These are phyloP conservation scores for Chlamydomonas sphaeroides DNA, from an alignment of 139 green algal species.

Conservation along the genomic window DNA sequence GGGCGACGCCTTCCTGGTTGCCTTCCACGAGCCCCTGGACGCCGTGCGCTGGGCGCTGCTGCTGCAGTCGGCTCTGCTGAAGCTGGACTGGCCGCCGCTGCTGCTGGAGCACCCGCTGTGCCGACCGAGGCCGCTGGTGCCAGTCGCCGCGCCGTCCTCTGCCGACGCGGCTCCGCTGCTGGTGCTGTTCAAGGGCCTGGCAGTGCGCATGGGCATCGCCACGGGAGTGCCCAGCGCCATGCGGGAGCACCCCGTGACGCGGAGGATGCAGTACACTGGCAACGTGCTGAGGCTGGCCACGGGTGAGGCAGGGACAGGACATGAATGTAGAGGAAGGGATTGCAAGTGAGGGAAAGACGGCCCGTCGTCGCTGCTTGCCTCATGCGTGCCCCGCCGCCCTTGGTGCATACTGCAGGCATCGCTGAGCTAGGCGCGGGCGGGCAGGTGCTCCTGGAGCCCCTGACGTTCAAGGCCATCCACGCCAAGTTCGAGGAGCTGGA, in stretches of 20 bases:
- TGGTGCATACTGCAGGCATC: too few relatives aligned
- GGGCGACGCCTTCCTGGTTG: conserved; percentile 4
- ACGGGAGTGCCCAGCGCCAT: conserved; percentile 10
- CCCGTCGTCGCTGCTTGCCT: too few relatives aligned
- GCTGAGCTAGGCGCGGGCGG: conserved; percentile 5
- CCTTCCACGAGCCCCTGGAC: conserved; percentile 6
- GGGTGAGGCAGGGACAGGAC: too few relatives aligned
- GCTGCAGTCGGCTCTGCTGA: not conserved
- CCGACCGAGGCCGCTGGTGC: conserved; percentile 17
- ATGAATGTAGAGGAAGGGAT: too few relatives aligned
- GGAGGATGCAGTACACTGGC: conserved; percentile 36
- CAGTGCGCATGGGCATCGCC: conserved; percentile 20
- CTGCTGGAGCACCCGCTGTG: conserved; percentile 18
- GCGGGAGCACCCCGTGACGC: conserved; percentile 30
- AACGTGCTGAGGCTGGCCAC: conserved; percentile 22
- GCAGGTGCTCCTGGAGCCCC: conserved; percentile 27
- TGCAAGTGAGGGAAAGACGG: too few relatives aligned
- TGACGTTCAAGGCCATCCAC: conserved; percentile 37
- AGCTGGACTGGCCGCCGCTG: not conserved
- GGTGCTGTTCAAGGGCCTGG: conserved; percentile 30
- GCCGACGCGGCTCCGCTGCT: conserved; percentile 5
- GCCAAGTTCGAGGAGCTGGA: conserved; percentile 26
- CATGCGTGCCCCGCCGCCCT: too few relatives aligned
- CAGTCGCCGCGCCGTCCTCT: not conserved
- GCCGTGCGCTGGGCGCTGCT: conserved; percentile 17